Evolutionary conservation across 2,329 filamentous ascomycete genomes (phyloP).

Genomic region (Tolypocladium endophyticum): DNA sequence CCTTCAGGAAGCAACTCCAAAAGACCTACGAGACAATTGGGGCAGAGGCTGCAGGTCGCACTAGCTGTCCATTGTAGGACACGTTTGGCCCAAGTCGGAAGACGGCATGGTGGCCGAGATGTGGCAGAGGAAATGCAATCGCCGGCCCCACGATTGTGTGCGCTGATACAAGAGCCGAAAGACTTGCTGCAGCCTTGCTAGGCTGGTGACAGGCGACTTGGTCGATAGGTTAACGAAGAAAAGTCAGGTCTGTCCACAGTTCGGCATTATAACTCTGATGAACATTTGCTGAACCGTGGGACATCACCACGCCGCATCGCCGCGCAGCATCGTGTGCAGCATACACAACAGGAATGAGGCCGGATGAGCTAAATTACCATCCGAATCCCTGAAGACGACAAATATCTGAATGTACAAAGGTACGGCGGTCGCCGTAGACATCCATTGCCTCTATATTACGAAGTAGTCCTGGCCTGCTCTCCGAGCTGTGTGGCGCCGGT

Average conservation of each 20-base stretch:
- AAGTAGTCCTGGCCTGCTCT: background rate
- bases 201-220: background rate
- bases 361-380: background rate
- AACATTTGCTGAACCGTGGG: no score
- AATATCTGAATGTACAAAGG: background rate
- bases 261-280: no score
- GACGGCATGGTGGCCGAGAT: no score
- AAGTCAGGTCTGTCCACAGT: background rate
- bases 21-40: no score
- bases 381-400: background rate
- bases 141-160: no score
- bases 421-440: background rate
- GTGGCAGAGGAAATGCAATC: no score
- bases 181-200: background rate
- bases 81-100: no score
- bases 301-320: background rate
- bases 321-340: background rate
- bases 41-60: no score
- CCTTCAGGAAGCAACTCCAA: no score
- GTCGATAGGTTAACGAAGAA: background rate
- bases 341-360: background rate
- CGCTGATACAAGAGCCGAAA: background rate
- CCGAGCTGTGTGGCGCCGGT: background rate
- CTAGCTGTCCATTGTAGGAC: no score
- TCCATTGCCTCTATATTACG: background rate